These are phyloP conservation scores for Calcarisporium arbuscula DNA, from an alignment of 2,329 filamentous ascomycete species.

Conservation along the genomic window DNA sequence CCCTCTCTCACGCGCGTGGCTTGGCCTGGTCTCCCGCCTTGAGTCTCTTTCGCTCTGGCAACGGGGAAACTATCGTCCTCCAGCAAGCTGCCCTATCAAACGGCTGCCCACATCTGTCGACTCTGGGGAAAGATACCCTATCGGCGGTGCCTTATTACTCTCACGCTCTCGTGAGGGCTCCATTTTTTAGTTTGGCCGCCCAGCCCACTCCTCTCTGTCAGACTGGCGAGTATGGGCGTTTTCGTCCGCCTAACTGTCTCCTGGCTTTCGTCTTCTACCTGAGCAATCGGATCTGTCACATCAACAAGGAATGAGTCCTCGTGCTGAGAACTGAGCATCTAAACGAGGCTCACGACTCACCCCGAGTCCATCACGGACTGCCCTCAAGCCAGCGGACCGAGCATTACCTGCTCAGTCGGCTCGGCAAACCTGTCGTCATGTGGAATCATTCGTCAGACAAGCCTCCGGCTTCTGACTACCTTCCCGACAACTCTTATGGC, in stretches of 20 bases:
- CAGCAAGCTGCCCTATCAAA: constrained; percentile 13
- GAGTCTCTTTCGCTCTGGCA: constrained; percentile 2
- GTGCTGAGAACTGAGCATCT: constrained; percentile 27
- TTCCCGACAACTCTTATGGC: constrained; percentile 23
- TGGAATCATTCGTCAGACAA: constrained; percentile 28
- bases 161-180: constrained; percentile 6
- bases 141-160: constrained; percentile 10
- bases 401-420: constrained; percentile 22
- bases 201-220: constrained; percentile 6
- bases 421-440: constrained; percentile 28
- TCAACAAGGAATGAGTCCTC: constrained; percentile 29
- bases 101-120: constrained; percentile 13
- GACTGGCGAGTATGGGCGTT: constrained; percentile 29
- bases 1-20: constrained; percentile 26
- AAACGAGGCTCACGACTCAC: constrained; percentile 31
- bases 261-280: constrained; percentile 24
- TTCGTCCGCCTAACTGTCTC: constrained; percentile 24
- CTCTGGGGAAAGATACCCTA: constrained; percentile 13
- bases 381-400: constrained; percentile 25
- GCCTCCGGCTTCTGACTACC: constrained; percentile 23
- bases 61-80: constrained; percentile 7
- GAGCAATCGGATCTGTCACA: constrained; percentile 25
- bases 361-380: constrained; percentile 30
- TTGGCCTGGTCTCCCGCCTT: constrained; percentile 19
- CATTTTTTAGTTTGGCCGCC: constrained; percentile 6